Percentiles rank a stretch among this genome's conserved stretches.
These are phyloP conservation scores for Piper betle DNA, from an alignment of 164 flowering plant species.

Conservation along the genomic window DNA sequence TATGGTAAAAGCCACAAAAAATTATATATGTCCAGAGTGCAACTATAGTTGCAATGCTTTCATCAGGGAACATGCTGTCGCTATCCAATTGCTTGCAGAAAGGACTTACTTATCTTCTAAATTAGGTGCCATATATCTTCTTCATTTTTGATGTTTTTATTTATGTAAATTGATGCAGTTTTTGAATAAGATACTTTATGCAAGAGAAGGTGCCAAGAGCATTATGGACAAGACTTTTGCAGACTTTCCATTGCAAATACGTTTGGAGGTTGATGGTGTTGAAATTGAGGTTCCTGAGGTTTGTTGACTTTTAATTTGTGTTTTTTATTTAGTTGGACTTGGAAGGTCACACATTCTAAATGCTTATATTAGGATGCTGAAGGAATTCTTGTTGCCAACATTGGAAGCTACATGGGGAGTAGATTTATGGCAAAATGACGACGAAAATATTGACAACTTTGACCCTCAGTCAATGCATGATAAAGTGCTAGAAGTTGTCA, in stretches of 20 bases:
- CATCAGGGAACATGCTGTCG: too few relatives aligned
- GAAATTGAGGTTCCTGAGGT: conserved; percentile 98
- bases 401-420: conserved; percentile 99
- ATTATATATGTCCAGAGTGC: too few relatives aligned
- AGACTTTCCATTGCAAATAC: conserved; percentile 88
- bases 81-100: too few relatives aligned
- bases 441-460: conserved; percentile 76
- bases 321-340: not conserved
- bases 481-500: conserved; percentile 89
- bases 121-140: too few relatives aligned
- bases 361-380: conserved; percentile 68
- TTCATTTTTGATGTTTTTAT: too few relatives aligned
- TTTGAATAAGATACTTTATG: conserved; percentile 94
- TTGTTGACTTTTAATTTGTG: conserved; percentile 9
- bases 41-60: too few relatives aligned
- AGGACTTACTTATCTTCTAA: too few relatives aligned
- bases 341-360: not conserved
- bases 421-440: conserved; percentile 97
- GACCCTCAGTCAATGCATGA: conserved; percentile 99
- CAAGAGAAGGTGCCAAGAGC: conserved; percentile 90
- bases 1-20: too few relatives aligned
- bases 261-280: conserved; percentile 87
- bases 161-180: conserved; percentile 48
- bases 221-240: conserved; percentile 93
- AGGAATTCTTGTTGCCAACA: conserved; percentile 93